Evolutionary conservation across 2,329 filamentous ascomycete genomes (phyloP).

Genomic region (Alternaria panax): DNA sequence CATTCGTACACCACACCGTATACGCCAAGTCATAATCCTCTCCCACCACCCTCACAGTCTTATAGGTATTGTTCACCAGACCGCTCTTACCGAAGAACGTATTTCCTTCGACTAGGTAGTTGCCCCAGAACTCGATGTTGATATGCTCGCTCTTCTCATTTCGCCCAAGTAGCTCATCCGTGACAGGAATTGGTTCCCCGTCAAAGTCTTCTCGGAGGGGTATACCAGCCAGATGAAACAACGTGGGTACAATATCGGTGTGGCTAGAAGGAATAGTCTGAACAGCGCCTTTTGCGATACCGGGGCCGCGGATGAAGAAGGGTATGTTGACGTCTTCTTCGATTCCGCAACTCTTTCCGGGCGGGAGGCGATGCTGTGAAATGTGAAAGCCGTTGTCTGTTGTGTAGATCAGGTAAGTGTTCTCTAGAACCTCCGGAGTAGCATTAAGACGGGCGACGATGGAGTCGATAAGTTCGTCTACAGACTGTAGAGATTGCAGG

Average conservation of each 20-base stretch:
- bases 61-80: constrained; percentile 64
- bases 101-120: constrained; percentile 36
- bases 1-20: constrained; percentile 73
- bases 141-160: constrained; percentile 46
- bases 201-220: constrained; percentile 47
- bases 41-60: constrained; percentile 63
- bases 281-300: constrained; percentile 35
- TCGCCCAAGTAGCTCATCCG: background rate
- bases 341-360: constrained; percentile 51
- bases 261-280: constrained; percentile 44
- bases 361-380: constrained; percentile 51
- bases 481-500: constrained; percentile 60
- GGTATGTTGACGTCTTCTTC: constrained; percentile 55
- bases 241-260: constrained; percentile 53
- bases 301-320: constrained; percentile 51
- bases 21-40: constrained; percentile 69
- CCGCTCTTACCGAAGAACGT: constrained; percentile 10
- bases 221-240: constrained; percentile 47
- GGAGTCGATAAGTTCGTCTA: constrained; percentile 62
- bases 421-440: constrained; percentile 53
- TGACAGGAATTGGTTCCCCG: constrained; percentile 48
- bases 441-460: constrained; percentile 54
- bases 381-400: constrained; percentile 55
- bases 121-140: constrained; percentile 54
- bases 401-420: constrained; percentile 56